Conservation (phyloP, 805 yeast species). For the Candida arabinofermentans region DNA sequence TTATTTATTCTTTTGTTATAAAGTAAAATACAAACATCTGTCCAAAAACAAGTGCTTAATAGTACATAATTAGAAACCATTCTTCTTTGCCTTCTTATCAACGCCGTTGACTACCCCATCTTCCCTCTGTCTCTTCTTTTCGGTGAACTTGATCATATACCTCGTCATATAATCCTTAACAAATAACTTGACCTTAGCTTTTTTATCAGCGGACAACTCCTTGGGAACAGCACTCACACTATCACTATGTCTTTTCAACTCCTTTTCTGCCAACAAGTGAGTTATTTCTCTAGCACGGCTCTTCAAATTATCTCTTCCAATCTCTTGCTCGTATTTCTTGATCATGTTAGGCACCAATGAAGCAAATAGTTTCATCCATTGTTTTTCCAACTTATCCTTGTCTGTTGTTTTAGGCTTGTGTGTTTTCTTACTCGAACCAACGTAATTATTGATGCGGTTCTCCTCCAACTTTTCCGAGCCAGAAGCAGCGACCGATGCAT, state of each 20-base stretch:
- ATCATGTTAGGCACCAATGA: constrained; percentile 74
- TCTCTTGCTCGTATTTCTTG: constrained; percentile 56
- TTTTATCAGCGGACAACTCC: constrained; percentile 60
- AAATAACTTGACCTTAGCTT: constrained; percentile 65
- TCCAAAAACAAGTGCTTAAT: no score
- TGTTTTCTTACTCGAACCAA: neutral
- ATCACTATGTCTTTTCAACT: constrained; percentile 42
- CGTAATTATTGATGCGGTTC: neutral
- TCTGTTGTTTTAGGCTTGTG: neutral
- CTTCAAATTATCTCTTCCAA: constrained; percentile 73
- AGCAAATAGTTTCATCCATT: constrained; percentile 58
- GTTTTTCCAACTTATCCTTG: constrained; percentile 9
- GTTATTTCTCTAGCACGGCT: constrained; percentile 78
- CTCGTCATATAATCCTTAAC: constrained; percentile 64
- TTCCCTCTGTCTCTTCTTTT: constrained; percentile 29
- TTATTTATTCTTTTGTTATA: no score
- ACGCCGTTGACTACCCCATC: neutral
- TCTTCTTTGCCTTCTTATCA: neutral
- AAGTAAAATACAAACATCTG: no score
- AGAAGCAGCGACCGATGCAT: constrained; percentile 19
- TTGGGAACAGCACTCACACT: constrained; percentile 40
- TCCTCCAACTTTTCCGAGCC: neutral
- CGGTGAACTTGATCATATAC: constrained; percentile 45
- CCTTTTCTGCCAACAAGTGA: constrained; percentile 63
- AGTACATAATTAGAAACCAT: neutral